Evolutionary conservation across 345 rosid genomes (phyloP), one percentile per base, ranked within the genome.

Genomic region (Xanthoceras sorbifolium): DNA sequence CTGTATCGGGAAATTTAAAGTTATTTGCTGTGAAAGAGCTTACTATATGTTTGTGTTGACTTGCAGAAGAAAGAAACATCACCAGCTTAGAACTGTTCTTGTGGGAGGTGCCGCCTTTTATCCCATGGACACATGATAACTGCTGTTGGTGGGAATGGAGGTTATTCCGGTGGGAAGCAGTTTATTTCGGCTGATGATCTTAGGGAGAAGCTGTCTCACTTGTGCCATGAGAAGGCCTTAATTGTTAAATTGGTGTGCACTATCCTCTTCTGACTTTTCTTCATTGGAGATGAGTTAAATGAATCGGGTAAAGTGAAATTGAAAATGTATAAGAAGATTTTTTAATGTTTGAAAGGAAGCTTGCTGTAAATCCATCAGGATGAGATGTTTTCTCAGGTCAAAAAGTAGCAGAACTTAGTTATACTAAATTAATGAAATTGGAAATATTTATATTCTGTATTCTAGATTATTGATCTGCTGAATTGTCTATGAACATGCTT

Each of bases 81-180:
- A 82, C 64, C 99, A 95, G 89, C 90, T 95, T n/a, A 86, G 90
- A 78, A 95, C 91, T 25, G 84, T 95, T 64, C 90, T 95, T 95
- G 99, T 85, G 87, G 96, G 78, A 90, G 99, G 81, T 95, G 99
- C 71, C 88, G 78, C 84, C 98, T 95, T 25, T 82, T 95, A 71
- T 90, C 98, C 72, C 99, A 95, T 82, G 99, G 99, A 66, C 98
- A 89, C 77, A 95, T 95, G 98, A 87, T 95, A 72, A 93, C 97
- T 22, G 97, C 97, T 66, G 99, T 95, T 10, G 99, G 98, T 81
- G 99, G 99, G 23, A 90, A 95, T 79, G 99, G 99, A 42, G 99
- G 99, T 3, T 95, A 95, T 80, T 40, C 98, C 11, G 96, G 99
- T 62, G 94, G 97, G 29, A 93, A 92, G 81, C 99, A 93, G 73